These are phyloP conservation scores for Ettlia oleoabundans DNA, from an alignment of 139 green algal genomes.

Conservation along the genomic window DNA sequence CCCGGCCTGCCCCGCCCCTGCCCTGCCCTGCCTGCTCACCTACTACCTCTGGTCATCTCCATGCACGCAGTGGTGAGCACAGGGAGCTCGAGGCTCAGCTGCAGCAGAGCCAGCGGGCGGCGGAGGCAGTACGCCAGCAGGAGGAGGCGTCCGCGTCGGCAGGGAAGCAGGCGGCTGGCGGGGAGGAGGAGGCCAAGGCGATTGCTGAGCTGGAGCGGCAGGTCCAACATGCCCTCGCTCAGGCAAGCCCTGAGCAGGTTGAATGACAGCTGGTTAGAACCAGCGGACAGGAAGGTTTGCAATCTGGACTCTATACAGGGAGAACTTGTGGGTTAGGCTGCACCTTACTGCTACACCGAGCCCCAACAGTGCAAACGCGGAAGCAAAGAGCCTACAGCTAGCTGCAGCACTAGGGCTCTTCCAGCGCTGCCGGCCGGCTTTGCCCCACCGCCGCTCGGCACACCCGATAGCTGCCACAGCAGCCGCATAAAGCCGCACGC, in stretches of 20 bases:
- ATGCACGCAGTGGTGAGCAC: constrained; percentile 8
- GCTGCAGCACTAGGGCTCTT: too few species aligned
- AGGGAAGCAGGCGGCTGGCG: too few species aligned
- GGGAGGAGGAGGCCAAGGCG: not conserved
- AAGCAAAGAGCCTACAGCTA: too few species aligned
- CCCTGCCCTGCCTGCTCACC: not conserved
- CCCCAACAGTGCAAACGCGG: too few species aligned
- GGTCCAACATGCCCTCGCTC: not conserved
- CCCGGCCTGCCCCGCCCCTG: not conserved
- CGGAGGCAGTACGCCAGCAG: not conserved
- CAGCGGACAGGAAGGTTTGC: not conserved
- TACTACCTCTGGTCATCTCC: not conserved
- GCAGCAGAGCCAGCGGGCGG: not conserved
- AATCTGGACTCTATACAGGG: too few species aligned
- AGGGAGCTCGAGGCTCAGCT: constrained; percentile 9
- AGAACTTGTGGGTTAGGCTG: too few species aligned
- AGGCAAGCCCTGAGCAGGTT: not conserved
- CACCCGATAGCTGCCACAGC: constrained; percentile 1
- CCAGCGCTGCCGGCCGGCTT: too few species aligned
- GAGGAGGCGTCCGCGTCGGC: too few species aligned
- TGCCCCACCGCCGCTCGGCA: not conserved
- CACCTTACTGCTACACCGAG: too few species aligned
- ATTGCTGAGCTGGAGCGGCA: not conserved
- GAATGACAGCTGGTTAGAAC: too few species aligned
- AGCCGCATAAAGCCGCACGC: constrained; percentile 5